These are phyloP conservation scores for Fraxinus platypoda DNA, from an alignment of 305 asterid species.

Conservation along the genomic window DNA sequence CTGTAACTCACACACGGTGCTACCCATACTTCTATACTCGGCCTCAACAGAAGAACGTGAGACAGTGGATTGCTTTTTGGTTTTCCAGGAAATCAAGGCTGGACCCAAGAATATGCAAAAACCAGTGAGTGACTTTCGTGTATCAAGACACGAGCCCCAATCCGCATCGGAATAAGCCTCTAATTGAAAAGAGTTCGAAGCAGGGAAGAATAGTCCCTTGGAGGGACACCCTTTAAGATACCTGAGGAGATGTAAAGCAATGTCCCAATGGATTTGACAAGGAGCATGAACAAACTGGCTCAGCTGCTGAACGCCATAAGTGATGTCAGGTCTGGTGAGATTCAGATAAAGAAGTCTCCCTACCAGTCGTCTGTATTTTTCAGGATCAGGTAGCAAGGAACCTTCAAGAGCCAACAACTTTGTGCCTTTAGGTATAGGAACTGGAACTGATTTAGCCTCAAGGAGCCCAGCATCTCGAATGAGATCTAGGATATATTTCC, in stretches of 20 bases:
- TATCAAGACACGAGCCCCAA: neutral
- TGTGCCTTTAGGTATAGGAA: no score
- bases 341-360: neutral
- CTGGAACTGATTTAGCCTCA: no score
- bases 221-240: neutral
- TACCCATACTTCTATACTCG: neutral
- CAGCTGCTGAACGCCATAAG: neutral
- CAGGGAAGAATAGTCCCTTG: neutral
- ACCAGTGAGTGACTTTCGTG: neutral
- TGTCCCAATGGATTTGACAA: neutral
- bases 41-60: neutral
- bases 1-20: neutral
- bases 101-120: neutral
- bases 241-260: neutral
- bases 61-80: neutral
- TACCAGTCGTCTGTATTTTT: neutral
- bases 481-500: no score
- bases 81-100: neutral
- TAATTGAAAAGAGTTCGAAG: rapidly evolving
- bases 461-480: no score
- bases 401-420: no score
- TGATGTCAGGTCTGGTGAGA: neutral
- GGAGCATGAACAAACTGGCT: neutral
- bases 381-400: neutral
- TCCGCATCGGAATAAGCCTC: neutral